These are phyloP conservation scores for Penicillium ucsense DNA, from an alignment of 495 filamentous ascomycete species.

Conservation along the genomic window DNA sequence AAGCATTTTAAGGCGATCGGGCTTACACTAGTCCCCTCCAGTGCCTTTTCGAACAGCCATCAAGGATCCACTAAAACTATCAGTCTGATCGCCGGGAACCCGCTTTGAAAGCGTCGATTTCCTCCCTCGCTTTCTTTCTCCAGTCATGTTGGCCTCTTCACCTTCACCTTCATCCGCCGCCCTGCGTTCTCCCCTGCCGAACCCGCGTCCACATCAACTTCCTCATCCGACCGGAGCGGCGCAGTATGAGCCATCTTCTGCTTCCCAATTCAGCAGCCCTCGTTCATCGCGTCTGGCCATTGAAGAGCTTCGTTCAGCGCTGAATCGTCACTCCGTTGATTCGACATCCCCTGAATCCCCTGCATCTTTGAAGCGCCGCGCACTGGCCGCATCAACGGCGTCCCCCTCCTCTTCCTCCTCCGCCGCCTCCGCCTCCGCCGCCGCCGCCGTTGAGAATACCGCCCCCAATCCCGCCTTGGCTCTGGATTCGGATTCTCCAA, in stretches of 20 bases:
- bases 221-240: constrained; percentile 3
- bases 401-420: constrained; percentile 12
- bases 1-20: too few relatives aligned
- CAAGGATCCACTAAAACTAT: neutral
- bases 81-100: neutral
- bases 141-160: constrained; percentile 40
- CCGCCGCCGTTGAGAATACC: constrained; percentile 12
- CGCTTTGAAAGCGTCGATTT: neutral
- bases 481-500: constrained; percentile 8
- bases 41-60: too few relatives aligned
- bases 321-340: constrained; percentile 37
- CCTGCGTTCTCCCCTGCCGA: constrained; percentile 23
- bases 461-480: constrained; percentile 15
- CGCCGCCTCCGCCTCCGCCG: constrained; percentile 12
- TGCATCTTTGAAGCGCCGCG: constrained; percentile 28
- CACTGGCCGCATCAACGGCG: constrained; percentile 27
- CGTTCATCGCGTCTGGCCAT: constrained; percentile 35
- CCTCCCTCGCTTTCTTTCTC: neutral
- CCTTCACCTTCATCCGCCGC: constrained; percentile 35
- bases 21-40: too few relatives aligned
- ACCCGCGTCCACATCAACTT: constrained; percentile 10
- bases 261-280: constrained; percentile 28
- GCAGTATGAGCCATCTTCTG: constrained; percentile 27
- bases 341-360: constrained; percentile 29
- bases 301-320: constrained; percentile 39